These are phyloP conservation scores for Endocalyx cinctus DNA, from an alignment of 2,329 filamentous ascomycete species.

Conservation along the genomic window DNA sequence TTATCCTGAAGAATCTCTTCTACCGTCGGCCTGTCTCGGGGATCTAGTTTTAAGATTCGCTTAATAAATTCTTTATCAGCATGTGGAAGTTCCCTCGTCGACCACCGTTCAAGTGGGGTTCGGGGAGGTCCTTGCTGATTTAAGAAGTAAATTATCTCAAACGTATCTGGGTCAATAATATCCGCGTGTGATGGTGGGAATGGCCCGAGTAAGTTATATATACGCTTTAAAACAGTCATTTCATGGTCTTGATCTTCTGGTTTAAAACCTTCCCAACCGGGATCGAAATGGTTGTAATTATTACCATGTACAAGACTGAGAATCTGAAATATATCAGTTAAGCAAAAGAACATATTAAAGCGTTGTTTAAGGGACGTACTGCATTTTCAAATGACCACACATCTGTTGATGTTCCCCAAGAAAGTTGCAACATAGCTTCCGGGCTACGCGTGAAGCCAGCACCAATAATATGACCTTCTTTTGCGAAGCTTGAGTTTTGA, in stretches of 20 bases:
- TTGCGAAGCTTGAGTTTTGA: slow-evolving; percentile 16
- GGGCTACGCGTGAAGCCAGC: slow-evolving; percentile 18
- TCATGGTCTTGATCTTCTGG: slow-evolving; percentile 18
- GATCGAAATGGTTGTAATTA: slow-evolving; percentile 21
- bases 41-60: slow-evolving; percentile 23
- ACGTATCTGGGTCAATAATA: slow-evolving; percentile 12
- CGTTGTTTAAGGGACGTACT: slow-evolving; percentile 6
- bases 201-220: slow-evolving; percentile 20
- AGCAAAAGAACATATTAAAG: slow-evolving; percentile 1
- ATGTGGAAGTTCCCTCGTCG: slow-evolving; percentile 14
- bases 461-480: slow-evolving; percentile 18
- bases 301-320: slow-evolving; percentile 21
- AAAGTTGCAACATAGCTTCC: slow-evolving; percentile 18
- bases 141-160: slow-evolving; percentile 14
- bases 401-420: slow-evolving; percentile 19
- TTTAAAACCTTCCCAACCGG: slow-evolving; percentile 9
- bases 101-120: slow-evolving; percentile 16
- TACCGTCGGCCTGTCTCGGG: slow-evolving; percentile 21
- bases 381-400: slow-evolving; percentile 24
- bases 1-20: slow-evolving; percentile 19
- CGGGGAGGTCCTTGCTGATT: slow-evolving; percentile 12
- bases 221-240: slow-evolving; percentile 18
- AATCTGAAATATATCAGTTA: slow-evolving; percentile 7
- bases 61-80: slow-evolving; percentile 20
- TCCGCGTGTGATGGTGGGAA: slow-evolving; percentile 14